Base-by-base conservation (phyloP, 2,329 filamentous ascomycete genomes). In the Pseudocercospora eumusae region DNA sequence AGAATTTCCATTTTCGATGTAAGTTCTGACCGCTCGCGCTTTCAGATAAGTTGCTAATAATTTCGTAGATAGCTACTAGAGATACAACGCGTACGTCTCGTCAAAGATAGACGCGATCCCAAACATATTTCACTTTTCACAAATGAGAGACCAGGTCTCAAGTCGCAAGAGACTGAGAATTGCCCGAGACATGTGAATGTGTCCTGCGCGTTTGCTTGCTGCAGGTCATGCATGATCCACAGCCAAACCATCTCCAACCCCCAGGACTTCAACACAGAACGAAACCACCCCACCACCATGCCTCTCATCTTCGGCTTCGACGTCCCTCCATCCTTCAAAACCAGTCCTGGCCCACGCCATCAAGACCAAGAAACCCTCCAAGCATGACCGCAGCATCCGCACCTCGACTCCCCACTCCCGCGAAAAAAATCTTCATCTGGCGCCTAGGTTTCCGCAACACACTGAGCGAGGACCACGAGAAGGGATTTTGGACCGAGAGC, bases 1-100 rank as follows among this genome's bases (percentile, higher is more conserved):
- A 87, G 74, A 86, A 87, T 67, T 79, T 78, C 67, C 78, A 77
- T n/a, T 86, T 50, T 20, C 62, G 66, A 45, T 68, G 64, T 33
- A 47, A 47, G 42, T 45, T 36, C 31, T 33, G 13, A 10, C 13
- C 2, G 13, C 15, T 6, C 15, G 15, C 10, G 10, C 42, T 15
- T 36, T 36, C 10, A 15, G 13, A 15, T 36, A 15, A 36, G 13
- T n/a, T 10, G 13, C 36, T 40, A 40, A 40, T 15, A 40, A 40
- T 4, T 8, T 13, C 6, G 8, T 5, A 40, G 36, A 40, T 18
- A 40, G 36, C n/a, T 40, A 40, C 3, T 40, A 25, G 21, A 18
- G 9, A 40, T 36, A 13, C 1, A 45, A 3, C 1, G 2, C 10
- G 2, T 21, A 23, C n/a, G 11, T 45, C 4, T 10, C 18, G 10